Evolutionary conservation across 495 filamentous ascomycete genomes (phyloP), one percentile per base, ranked within the genome.

Genomic region (Pyrenula massariospora): DNA sequence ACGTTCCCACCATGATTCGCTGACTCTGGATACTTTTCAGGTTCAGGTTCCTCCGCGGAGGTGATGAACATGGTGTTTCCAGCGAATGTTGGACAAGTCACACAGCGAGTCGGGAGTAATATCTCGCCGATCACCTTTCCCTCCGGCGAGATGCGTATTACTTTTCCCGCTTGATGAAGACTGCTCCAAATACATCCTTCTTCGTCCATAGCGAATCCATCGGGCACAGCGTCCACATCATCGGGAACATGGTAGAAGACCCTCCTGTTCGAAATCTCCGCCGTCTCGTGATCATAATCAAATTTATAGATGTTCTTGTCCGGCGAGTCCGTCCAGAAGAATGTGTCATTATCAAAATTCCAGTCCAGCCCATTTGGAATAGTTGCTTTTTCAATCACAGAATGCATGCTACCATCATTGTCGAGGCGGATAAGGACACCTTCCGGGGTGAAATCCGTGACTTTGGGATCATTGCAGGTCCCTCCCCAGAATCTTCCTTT

Each of bases 341-440:
- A 86, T 49, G 78, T 91, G 65, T 82, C 85, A 60, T 81, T 73
- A 62, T 88, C 82, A 15, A 72, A 71, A 50, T 77, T 82, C 78
- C 85, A 96, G 56, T 84, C 84, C 47, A 92, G 83, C 53, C 87
- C 84, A 69, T 97, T 96, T 52, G 91, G 91, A 61, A 96, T 94
- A n/a, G 77, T 84, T 53, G 93, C 71, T 24, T 74, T 68, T 58
- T 75, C 73, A 52, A 86, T 72, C 66, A 84, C 76, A 24, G 77
- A 76, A 63, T 84, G 78, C 60, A 86, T 64, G 47, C 65, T 73
- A 54, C 79, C 66, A 63, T 86, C 83, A 2, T 81, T 75, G 61
- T 87, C 78, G 22, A 86, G 76, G 59, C 83, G 74, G 68, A 86
- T 86, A 8, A 88, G 68, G 21, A 78, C 70, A 22, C 81, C 83